These are phyloP conservation scores for Colletotrichum phormii DNA, from an alignment of 2,329 filamentous ascomycete species.

Conservation along the genomic window DNA sequence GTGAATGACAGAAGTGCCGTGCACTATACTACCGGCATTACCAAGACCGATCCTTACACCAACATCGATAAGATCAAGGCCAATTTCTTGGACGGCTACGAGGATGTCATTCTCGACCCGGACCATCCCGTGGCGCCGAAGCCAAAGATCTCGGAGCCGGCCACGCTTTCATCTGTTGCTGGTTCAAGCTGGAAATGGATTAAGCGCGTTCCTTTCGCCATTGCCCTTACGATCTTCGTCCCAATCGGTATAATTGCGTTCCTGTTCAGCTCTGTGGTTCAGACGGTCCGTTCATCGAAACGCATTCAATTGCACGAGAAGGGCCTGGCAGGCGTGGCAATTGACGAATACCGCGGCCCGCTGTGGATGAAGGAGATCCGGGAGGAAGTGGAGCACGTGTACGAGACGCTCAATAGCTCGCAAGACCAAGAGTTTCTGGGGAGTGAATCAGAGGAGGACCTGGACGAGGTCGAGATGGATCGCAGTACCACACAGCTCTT, in stretches of 20 bases:
- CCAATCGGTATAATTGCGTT: slow-evolving; percentile 79
- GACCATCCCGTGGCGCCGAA: slow-evolving; percentile 67
- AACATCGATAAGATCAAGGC: slow-evolving; percentile 75
- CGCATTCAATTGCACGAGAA: slow-evolving; percentile 82
- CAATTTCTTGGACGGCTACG: slow-evolving; percentile 80
- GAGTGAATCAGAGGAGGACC: slow-evolving; percentile 61
- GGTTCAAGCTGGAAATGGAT: slow-evolving; percentile 50
- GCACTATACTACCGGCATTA: slow-evolving; percentile 85
- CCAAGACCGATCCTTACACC: slow-evolving; percentile 81
- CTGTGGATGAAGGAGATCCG: slow-evolving; percentile 81
- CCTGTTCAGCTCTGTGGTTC: slow-evolving; percentile 79
- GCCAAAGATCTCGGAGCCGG: slow-evolving; percentile 44
- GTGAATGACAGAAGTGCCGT: slow-evolving; percentile 85
- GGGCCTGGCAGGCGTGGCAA: slow-evolving; percentile 74
- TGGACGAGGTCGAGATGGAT: slow-evolving; percentile 48
- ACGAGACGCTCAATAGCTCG: slow-evolving; percentile 77
- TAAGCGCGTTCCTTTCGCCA: slow-evolving; percentile 70
- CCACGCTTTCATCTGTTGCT: slow-evolving; percentile 47
- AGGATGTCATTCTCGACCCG: slow-evolving; percentile 80
- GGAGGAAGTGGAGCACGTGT: slow-evolving; percentile 80
- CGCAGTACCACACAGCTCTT: slow-evolving; percentile 54
- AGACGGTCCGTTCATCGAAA: slow-evolving; percentile 79
- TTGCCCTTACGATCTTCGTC: slow-evolving; percentile 76
- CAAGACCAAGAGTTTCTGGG: slow-evolving; percentile 79
- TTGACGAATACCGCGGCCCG: slow-evolving; percentile 76